Evolutionary conservation across 352 stramenopile genomes (phyloP), one percentile per base, ranked within the genome.

Genomic region (Phytophthora nicotianae): DNA sequence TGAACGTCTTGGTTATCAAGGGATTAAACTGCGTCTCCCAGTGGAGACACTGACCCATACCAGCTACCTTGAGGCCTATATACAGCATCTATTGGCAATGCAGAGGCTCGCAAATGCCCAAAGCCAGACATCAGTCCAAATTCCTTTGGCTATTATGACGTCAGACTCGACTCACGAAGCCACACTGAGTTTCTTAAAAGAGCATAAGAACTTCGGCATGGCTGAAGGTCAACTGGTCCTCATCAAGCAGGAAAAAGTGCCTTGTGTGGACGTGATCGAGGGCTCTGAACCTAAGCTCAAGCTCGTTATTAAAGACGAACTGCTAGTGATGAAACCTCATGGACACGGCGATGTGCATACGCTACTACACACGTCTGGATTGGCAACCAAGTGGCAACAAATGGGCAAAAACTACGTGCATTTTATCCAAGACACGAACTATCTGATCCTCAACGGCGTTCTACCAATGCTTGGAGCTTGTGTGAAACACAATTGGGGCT

Each of bases 341-440:
- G 97, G 97, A 33, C 97, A 99, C 63, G 97, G 97, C 29, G 97
- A 99, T 75, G 96, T 99, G 21, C 97, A 99, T 77, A 88, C 92
- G 29, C 70, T 99, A 21, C 78, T 98, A 48, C 83, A 95, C 57
- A 74, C 61, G 24, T 93, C 82, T 8, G 85, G 89, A 9, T 56
- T 96, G 16, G 83, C 93, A 0, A 21, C 49, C 4, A 62, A 74
- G 17, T 98, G 92, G 94, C 64, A 74, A 2, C 37, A 79, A n/a
- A 20, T 72, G 8, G 93, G 94, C n/a, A 87, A 93, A 68, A 96
- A 90, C 66, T 88, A 93, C 29, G 82, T 98, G n/a, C 98, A 99
- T 66, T 99, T 99, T 70, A 86, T 94, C 65, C 77, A 93, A 50
- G 96, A 98, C 76, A 99, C 96, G 3, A 99, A 98, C 72, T 91